These are phyloP conservation scores for Pythium phragmitis DNA, from an alignment of 352 stramenopile genomes.

Conservation along the genomic window DNA sequence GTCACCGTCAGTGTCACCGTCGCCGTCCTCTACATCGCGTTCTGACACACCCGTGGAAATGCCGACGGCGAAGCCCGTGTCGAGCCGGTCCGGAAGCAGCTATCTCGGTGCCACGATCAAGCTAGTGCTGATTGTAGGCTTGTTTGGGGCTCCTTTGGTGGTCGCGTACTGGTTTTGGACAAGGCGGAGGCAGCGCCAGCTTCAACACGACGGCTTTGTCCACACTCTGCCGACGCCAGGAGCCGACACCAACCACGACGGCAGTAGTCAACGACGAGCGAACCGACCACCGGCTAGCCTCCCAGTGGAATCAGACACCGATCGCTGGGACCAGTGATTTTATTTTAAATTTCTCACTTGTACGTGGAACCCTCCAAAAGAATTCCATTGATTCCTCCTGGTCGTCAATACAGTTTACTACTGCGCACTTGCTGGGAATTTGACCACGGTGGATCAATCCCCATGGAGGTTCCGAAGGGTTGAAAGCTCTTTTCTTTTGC, in stretches of 20 bases:
- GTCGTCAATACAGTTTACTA: no score
- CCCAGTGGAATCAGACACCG: not conserved
- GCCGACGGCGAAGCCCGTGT: not conserved
- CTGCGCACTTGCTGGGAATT: no score
- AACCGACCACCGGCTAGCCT: not conserved
- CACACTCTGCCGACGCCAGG: not conserved
- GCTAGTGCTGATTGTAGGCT: not conserved
- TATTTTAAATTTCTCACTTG: no score
- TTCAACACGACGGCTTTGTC: not conserved
- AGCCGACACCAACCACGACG: not conserved
- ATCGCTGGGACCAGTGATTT: not conserved
- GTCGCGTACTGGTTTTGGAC: not conserved
- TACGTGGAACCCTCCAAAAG: no score
- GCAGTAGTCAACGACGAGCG: not conserved
- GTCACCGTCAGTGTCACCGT: no score
- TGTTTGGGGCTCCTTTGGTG: not conserved
- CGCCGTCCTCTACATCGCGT: no score
- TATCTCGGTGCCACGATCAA: not conserved
- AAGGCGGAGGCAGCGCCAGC: not conserved
- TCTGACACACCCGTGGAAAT: not conserved
- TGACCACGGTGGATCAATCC: no score
- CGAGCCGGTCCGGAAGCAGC: not conserved
- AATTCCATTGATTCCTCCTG: no score
- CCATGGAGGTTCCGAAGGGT: no score
- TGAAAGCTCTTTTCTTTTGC: no score